Percentiles rank a stretch among this genome's conserved stretches.
These are phyloP conservation scores for Tanacetum coccineum DNA, from an alignment of 129 eudicot species.

Conservation along the genomic window DNA sequence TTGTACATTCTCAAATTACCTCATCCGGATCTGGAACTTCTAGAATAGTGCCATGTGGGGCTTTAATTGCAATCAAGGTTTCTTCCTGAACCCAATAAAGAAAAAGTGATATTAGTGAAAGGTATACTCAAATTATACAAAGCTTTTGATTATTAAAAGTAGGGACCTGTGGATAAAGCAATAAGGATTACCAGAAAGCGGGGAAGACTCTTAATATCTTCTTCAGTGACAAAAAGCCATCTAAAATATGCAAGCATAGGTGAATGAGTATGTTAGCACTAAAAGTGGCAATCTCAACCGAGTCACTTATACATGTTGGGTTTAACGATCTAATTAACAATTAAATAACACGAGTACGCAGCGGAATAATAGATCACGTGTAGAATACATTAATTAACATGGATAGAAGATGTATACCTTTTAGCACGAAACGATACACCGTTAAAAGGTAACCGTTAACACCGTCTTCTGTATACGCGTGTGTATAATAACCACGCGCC, in stretches of 20 bases:
- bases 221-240: constrained; percentile 97
- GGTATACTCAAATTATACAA: background rate
- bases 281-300: no score
- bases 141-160: background rate
- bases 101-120: background rate
- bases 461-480: no score
- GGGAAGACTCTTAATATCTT: constrained; percentile 78
- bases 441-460: no score
- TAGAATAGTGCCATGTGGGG: constrained; percentile 97
- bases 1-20: constrained; percentile 39
- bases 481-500: no score
- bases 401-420: no score
- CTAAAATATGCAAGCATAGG: constrained; percentile 29
- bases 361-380: no score
- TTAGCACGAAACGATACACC: no score
- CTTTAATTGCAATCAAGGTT: constrained; percentile 91
- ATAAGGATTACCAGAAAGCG: constrained; percentile 66
- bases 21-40: constrained; percentile 98
- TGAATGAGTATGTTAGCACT: constrained; percentile 5
- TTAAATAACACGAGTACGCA: no score
- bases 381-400: no score
- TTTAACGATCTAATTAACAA: no score
- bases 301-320: no score
- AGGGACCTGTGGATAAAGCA: constrained; percentile 11
- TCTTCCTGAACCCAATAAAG: constrained; percentile 52